These are phyloP conservation scores for Colletotrichum liaoningense DNA, from an alignment of 2,329 filamentous ascomycete genomes.

Conservation along the genomic window DNA sequence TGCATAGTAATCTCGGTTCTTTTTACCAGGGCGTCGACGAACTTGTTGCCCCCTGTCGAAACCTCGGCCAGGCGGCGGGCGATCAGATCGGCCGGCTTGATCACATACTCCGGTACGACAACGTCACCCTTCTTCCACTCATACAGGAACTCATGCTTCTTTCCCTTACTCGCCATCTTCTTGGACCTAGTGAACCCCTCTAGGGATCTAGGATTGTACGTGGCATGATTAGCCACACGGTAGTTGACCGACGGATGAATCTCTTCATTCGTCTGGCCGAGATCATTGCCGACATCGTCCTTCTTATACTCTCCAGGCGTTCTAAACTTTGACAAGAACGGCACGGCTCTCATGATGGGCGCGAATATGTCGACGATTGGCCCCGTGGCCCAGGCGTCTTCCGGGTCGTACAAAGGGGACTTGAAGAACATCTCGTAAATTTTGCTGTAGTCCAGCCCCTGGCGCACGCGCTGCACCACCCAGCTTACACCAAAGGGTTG, in stretches of 20 bases:
- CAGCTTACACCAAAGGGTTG: not conserved
- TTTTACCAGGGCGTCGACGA: not conserved
- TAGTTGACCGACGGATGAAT: constrained; percentile 28
- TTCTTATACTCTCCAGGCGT: constrained; percentile 29
- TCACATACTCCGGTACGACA: constrained; percentile 23
- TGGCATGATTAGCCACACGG: not conserved
- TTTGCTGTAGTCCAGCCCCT: not conserved
- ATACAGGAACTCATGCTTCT: not conserved
- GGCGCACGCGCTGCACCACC: not conserved
- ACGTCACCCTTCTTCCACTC: constrained; percentile 18
- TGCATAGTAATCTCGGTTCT: not conserved
- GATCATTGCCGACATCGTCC: not conserved
- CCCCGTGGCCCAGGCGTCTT: constrained; percentile 26
- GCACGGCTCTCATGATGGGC: constrained; percentile 3
- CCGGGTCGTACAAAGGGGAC: not conserved
- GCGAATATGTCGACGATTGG: constrained; percentile 13
- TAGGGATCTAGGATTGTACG: not conserved
- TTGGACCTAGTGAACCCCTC: not conserved
- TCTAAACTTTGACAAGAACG: constrained; percentile 6
- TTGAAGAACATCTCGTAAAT: not conserved
- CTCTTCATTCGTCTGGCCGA: constrained; percentile 14
- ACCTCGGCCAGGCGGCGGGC: not conserved
- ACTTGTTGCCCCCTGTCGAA: not conserved
- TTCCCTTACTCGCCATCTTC: not conserved
- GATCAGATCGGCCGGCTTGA: not conserved